Evolutionary conservation across 768 basidiomycete genomes (phyloP).

Genomic region (Trametes coccinea): DNA sequence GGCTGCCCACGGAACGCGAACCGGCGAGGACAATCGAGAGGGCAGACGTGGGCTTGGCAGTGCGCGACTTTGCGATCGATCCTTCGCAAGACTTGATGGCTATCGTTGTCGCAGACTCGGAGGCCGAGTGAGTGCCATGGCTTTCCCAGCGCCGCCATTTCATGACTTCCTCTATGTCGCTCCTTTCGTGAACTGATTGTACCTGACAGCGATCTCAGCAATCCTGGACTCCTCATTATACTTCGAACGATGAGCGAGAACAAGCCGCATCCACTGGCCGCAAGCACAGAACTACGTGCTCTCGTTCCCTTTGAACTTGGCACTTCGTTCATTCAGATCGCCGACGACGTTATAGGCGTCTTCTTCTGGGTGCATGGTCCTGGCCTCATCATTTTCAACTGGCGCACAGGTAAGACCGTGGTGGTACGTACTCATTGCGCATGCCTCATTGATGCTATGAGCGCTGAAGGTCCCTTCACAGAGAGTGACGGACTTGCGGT

Average conservation of each 20-base stretch:
- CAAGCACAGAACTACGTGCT: constrained; percentile 29
- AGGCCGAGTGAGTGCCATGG: constrained; percentile 14
- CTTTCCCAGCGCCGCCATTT: not conserved
- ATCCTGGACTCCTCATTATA: constrained; percentile 37
- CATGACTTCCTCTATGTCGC: not conserved
- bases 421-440: constrained; percentile 37
- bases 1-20: constrained; percentile 26
- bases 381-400: constrained; percentile 51
- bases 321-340: constrained; percentile 49
- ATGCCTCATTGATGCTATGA: no score
- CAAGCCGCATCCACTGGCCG: constrained; percentile 44
- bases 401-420: constrained; percentile 45
- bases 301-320: constrained; percentile 27
- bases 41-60: constrained; percentile 41
- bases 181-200: not conserved
- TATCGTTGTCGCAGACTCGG: constrained; percentile 34
- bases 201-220: not conserved
- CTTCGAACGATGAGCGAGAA: constrained; percentile 43
- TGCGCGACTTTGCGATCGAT: constrained; percentile 65
- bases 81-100: constrained; percentile 62
- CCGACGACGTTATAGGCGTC: constrained; percentile 53
- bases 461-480: not conserved
- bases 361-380: constrained; percentile 41
- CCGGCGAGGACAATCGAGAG: constrained; percentile 25
- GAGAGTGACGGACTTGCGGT: constrained; percentile 1